Percentiles rank a stretch among this genome's conserved stretches.
Conservation (phyloP, 23 red algal species). For the Pyropia haitanensis region DNA sequence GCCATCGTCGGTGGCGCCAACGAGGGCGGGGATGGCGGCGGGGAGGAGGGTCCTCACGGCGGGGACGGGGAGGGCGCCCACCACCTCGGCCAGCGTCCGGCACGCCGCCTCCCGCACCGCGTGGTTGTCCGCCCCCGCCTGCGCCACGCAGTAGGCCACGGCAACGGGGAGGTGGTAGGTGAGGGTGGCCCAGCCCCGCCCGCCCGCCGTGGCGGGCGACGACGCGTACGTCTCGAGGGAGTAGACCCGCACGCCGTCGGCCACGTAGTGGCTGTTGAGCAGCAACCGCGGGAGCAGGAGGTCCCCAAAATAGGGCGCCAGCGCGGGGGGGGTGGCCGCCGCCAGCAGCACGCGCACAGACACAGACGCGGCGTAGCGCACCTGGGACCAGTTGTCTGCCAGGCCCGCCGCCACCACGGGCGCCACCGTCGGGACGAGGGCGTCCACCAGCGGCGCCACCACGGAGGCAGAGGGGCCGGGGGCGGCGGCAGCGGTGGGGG, state of each 20-base stretch:
- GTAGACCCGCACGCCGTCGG: slow-evolving; percentile 84
- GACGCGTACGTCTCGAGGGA: slow-evolving; percentile 52
- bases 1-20: slow-evolving; percentile 79
- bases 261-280: slow-evolving; percentile 93
- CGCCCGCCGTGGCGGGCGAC: slow-evolving; percentile 11
- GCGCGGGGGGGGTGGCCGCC: neutral
- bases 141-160: slow-evolving; percentile 50
- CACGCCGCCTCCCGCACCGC: slow-evolving; percentile 90
- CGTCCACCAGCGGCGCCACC: slow-evolving; percentile 4
- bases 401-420: slow-evolving; percentile 33
- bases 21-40: slow-evolving; percentile 31
- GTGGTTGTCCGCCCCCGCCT: slow-evolving; percentile 90
- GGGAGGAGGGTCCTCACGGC: slow-evolving; percentile 26
- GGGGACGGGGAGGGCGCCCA: slow-evolving; percentile 12
- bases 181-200: slow-evolving; percentile 35
- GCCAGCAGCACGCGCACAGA: neutral
- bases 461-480: no score
- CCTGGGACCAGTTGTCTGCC: slow-evolving; percentile 98
- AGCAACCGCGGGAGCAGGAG: slow-evolving; percentile 77
- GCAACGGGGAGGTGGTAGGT: slow-evolving; percentile 19
- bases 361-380: slow-evolving; percentile 62
- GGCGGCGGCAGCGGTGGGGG: no score
- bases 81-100: slow-evolving; percentile 61
- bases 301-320: neutral
- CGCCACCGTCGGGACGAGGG: neutral